Conservation (phyloP, 2,329 filamentous ascomycete species). For the Cladosporium sphaerospermum region DNA sequence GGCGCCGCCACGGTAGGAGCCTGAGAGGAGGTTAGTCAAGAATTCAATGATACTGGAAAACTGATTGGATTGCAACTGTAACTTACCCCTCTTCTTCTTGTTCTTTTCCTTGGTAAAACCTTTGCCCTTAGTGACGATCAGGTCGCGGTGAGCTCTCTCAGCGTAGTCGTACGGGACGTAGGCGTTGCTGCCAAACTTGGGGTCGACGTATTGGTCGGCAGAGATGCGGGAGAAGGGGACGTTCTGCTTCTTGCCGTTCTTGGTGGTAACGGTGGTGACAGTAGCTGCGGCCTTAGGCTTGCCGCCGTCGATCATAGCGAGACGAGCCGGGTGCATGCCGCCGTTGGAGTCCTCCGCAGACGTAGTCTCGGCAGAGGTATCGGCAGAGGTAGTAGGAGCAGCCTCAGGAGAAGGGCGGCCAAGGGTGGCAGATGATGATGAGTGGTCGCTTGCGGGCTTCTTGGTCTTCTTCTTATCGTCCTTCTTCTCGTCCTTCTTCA, state of each 20-base stretch:
- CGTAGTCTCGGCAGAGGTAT: conserved; percentile 12
- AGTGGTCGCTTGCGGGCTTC: conserved; percentile 30
- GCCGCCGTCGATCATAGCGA: conserved; percentile 11
- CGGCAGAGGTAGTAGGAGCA: neutral
- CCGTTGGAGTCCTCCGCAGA: conserved; percentile 29
- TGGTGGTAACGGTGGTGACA: conserved; percentile 15
- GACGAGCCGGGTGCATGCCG: conserved; percentile 36
- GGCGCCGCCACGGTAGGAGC: conserved; percentile 71
- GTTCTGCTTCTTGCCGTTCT: conserved; percentile 48
- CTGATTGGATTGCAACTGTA: too few relatives aligned
- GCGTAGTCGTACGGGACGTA: conserved; percentile 85
- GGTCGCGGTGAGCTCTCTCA: conserved; percentile 76
- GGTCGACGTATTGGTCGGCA: conserved; percentile 61
- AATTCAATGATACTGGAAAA: too few relatives aligned
- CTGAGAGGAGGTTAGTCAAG: neutral
- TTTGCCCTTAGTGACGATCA: conserved; percentile 89
- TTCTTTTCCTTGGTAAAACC: conserved; percentile 99
- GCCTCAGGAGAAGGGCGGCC: conserved; percentile 16
- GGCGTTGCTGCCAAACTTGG: conserved; percentile 67
- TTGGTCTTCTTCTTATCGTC: conserved; percentile 32
- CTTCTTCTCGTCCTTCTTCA: conserved; percentile 17
- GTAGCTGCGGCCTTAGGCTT: conserved; percentile 7
- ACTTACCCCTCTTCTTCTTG: conserved; percentile 52
- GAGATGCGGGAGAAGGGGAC: conserved; percentile 73
- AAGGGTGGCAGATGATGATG: conserved; percentile 30